A percentile compares a stretch with the other conserved stretches of the same genome.
Conservation (phyloP, 169 alveolate species). For the Plasmodium yoelii region DNA sequence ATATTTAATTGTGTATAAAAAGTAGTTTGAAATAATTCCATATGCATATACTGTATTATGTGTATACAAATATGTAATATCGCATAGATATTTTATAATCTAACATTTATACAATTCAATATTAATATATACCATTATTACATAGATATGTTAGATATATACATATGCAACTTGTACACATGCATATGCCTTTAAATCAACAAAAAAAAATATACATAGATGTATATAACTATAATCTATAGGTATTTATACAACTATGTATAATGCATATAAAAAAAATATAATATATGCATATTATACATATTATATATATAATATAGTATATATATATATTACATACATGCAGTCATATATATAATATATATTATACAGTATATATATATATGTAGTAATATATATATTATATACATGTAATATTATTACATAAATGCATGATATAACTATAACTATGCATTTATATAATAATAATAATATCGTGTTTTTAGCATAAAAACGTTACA, state of each 20-base stretch:
- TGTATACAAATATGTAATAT: neutral
- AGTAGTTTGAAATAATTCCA: neutral
- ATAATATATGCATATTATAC: too few relatives aligned
- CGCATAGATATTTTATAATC: neutral
- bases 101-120: neutral
- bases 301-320: too few relatives aligned
- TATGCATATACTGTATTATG: neutral
- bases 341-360: too few relatives aligned
- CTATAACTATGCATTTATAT: too few relatives aligned
- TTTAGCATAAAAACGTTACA: too few relatives aligned
- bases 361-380: too few relatives aligned
- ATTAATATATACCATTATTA: neutral
- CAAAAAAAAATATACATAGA: constrained; percentile 2
- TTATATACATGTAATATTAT: too few relatives aligned
- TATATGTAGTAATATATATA: too few relatives aligned
- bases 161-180: neutral
- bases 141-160: neutral
- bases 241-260: neutral
- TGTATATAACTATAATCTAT: neutral
- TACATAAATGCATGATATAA: too few relatives aligned
- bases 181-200: constrained; percentile 1
- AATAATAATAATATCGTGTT: too few relatives aligned
- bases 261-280: too few relatives aligned
- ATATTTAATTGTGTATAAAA: neutral
- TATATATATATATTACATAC: too few relatives aligned